Evolutionary conservation across 192 early-diverging fungal species (phyloP).

Genomic region (Umbelopsis sp.): DNA sequence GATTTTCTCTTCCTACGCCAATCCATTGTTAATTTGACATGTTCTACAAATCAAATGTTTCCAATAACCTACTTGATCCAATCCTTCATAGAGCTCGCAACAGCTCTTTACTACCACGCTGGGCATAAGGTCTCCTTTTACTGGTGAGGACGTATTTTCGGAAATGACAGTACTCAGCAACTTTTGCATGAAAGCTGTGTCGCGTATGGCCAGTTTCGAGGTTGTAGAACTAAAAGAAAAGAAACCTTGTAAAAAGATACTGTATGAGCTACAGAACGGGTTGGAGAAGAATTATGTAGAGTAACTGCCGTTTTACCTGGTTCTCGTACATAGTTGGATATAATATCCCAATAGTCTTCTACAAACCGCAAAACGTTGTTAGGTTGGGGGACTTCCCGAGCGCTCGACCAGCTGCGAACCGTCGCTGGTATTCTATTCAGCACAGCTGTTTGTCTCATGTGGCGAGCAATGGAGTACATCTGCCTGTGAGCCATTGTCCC

Average conservation of each 20-base stretch:
- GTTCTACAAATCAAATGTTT: background rate
- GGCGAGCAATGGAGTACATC: slow-evolving; percentile 11
- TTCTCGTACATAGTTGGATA: slow-evolving; percentile 44
- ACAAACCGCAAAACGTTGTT: slow-evolving; percentile 22
- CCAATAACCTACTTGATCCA: slow-evolving; percentile 40
- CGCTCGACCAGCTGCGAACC: background rate
- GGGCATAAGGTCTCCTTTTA: slow-evolving; percentile 49
- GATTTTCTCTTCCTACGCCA: slow-evolving; percentile 37
- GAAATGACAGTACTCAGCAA: slow-evolving; percentile 42
- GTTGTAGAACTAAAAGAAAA: slow-evolving; percentile 16
- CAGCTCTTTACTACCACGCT: slow-evolving; percentile 54
- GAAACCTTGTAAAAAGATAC: background rate
- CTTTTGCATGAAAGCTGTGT: slow-evolving; percentile 43
- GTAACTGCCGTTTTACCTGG: slow-evolving; percentile 39
- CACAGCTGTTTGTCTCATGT: background rate
- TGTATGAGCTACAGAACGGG: background rate
- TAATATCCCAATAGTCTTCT: slow-evolving; percentile 46
- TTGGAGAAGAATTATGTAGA: slow-evolving; percentile 21
- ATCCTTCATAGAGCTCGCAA: slow-evolving; percentile 57
- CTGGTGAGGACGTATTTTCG: slow-evolving; percentile 37
- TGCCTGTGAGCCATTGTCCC: background rate
- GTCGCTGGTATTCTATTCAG: background rate
- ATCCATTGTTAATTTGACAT: background rate
- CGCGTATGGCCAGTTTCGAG: slow-evolving; percentile 23
- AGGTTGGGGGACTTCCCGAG: slow-evolving; percentile 16